phyloP scores from a whole-genome alignment of 148 eudicot genomes.

The Nepenthes gracilis region DNA sequence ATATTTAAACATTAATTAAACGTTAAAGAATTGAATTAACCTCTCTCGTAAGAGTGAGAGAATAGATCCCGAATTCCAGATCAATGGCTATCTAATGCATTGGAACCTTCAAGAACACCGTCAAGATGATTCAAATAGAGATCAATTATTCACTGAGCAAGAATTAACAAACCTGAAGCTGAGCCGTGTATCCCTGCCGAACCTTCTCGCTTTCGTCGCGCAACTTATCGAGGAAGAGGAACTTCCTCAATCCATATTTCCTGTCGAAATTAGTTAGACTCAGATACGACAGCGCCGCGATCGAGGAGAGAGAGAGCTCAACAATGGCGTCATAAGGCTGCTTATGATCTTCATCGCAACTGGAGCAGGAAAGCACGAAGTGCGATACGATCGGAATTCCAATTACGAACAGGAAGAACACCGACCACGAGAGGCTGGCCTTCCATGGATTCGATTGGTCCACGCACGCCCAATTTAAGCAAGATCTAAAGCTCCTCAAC shows the following conservation, averaged over 20 bases:
- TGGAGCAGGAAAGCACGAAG: conserved; percentile 35
- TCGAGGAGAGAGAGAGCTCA: conserved; percentile 48
- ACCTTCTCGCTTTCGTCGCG: conserved; percentile 55
- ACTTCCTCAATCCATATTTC: conserved; percentile 58
- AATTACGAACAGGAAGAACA: conserved; percentile 49
- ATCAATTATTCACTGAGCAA: too few species aligned
- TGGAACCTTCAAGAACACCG: neutral
- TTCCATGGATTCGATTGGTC: conserved; percentile 56
- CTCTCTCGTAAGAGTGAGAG: too few species aligned
- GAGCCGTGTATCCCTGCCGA: conserved; percentile 39
- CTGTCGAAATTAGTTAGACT: conserved; percentile 40
- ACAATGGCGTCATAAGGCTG: conserved; percentile 65
- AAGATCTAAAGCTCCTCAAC: conserved; percentile 23
- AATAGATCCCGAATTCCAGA: neutral
- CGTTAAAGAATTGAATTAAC: too few species aligned
- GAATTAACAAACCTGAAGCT: conserved; percentile 47
- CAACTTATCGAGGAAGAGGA: conserved; percentile 65
- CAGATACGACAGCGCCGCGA: conserved; percentile 46
- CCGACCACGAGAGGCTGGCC: conserved; percentile 46
- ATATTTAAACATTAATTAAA: too few species aligned
- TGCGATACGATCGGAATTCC: conserved; percentile 56
- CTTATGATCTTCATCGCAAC: conserved; percentile 30
- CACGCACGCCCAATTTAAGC: conserved; percentile 48
- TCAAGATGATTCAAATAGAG: neutral
- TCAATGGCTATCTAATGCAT: neutral